Evolutionary conservation across 2,329 filamentous ascomycete genomes (phyloP).

Genomic region (Canariomyces notabilis): DNA sequence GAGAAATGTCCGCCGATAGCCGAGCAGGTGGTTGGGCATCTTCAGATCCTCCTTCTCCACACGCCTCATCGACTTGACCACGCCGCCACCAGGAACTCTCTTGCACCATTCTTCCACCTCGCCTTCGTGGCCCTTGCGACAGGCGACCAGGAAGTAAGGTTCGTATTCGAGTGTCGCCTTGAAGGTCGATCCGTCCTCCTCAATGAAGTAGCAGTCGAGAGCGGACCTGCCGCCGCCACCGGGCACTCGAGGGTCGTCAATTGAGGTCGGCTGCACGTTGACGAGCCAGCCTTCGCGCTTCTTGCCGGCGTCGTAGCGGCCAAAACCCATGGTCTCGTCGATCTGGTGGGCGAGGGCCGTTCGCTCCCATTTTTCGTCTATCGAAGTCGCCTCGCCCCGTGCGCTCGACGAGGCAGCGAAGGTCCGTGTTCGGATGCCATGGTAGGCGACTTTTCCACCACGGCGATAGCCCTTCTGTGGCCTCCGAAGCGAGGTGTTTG

Average conservation of each 20-base stretch:
- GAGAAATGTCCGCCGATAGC: constrained; percentile 82
- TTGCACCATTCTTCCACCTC: constrained; percentile 96
- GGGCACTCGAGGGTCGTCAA: constrained; percentile 78
- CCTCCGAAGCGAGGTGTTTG: constrained; percentile 54
- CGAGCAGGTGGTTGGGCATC: constrained; percentile 93
- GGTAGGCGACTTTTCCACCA: constrained; percentile 63
- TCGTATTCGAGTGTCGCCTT: constrained; percentile 96
- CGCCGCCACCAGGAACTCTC: constrained; percentile 70
- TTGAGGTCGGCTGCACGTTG: constrained; percentile 84
- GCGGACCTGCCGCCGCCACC: constrained; percentile 84
- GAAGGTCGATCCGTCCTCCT: constrained; percentile 82
- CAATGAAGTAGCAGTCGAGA: constrained; percentile 95
- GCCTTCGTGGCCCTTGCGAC: constrained; percentile 78
- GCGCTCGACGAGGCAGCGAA: constrained; percentile 71
- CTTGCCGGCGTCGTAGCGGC: constrained; percentile 81
- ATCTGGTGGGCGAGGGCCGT: constrained; percentile 78
- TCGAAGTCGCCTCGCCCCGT: constrained; percentile 77
- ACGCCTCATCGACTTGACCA: constrained; percentile 71
- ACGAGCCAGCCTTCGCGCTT: constrained; percentile 84
- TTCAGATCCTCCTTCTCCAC: constrained; percentile 89
- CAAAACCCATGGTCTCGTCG: constrained; percentile 92
- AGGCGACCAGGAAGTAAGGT: constrained; percentile 90
- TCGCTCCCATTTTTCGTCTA: constrained; percentile 88
- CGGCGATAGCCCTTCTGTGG: constrained; percentile 64
- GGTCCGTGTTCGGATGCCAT: constrained; percentile 67